phyloP scores from a whole-genome alignment of 2,329 filamentous ascomycete genomes.

The Sarocladiaceae sp. region DNA sequence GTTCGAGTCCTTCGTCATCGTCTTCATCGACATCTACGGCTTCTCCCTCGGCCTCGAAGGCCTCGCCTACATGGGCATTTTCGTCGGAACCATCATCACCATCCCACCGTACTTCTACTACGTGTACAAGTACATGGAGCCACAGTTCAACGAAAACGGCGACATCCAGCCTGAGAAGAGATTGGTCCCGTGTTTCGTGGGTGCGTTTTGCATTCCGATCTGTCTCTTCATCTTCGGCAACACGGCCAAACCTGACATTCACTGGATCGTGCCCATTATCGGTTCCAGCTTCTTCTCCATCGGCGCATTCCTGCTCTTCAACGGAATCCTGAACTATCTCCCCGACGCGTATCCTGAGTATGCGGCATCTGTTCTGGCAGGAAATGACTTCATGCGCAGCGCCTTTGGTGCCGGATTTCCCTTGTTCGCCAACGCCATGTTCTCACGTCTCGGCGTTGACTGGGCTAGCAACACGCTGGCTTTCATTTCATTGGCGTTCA shows the following conservation, averaged over 20 bases:
- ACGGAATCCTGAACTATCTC: constrained; percentile 56
- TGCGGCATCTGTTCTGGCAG: constrained; percentile 52
- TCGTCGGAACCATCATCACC: constrained; percentile 59
- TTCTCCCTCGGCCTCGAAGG: constrained; percentile 54
- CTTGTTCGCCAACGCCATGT: constrained; percentile 62
- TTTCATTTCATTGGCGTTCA: constrained; percentile 56
- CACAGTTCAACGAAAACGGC: neutral
- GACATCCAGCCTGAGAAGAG: neutral
- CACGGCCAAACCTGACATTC: constrained; percentile 52
- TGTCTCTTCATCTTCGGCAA: constrained; percentile 54
- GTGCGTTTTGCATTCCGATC: neutral
- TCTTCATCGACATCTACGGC: constrained; percentile 58
- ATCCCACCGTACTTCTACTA: constrained; percentile 58
- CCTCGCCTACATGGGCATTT: constrained; percentile 60
- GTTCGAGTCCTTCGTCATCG: constrained; percentile 49
- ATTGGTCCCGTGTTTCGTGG: neutral
- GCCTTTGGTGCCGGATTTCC: constrained; percentile 70
- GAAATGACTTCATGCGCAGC: constrained; percentile 59
- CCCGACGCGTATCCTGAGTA: constrained; percentile 52
- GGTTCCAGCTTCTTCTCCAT: constrained; percentile 41
- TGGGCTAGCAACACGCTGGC: constrained; percentile 53
- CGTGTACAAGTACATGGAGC: constrained; percentile 53
- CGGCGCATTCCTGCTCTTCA: constrained; percentile 25
- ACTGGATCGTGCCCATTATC: constrained; percentile 54
- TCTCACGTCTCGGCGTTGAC: constrained; percentile 58